Conservation (phyloP, 192 early-diverging fungal genomes). For the Coemansia sp. region DNA sequence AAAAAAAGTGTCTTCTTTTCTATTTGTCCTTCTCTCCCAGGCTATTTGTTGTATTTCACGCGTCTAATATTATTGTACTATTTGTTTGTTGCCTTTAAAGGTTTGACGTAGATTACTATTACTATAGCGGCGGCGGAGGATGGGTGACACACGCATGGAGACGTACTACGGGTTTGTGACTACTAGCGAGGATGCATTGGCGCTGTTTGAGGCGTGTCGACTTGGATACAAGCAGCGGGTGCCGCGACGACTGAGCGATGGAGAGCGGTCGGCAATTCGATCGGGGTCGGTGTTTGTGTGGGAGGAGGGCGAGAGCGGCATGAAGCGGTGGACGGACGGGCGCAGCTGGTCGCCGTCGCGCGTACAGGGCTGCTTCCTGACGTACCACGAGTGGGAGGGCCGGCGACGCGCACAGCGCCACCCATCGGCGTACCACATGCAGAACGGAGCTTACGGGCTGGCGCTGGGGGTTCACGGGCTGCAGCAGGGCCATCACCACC, state of each 20-base stretch:
- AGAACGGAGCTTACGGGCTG: conserved; percentile 23
- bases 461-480: conserved; percentile 32
- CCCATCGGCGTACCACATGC: conserved; percentile 18
- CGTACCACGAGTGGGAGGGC: conserved; percentile 80
- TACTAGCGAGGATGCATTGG: conserved; percentile 80
- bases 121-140: neutral
- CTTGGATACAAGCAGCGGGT: conserved; percentile 67
- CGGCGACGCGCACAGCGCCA: conserved; percentile 55
- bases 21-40: no score
- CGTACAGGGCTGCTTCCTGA: conserved; percentile 83
- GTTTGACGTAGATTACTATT: neutral
- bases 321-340: conserved; percentile 91
- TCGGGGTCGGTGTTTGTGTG: conserved; percentile 88
- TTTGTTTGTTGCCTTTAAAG: no score
- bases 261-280: conserved; percentile 72
- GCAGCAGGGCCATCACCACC: conserved; percentile 5
- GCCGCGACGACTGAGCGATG: conserved; percentile 75
- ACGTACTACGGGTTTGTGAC: conserved; percentile 82
- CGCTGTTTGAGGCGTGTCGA: conserved; percentile 87
- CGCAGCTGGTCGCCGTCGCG: conserved; percentile 84
- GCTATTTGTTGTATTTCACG: no score
- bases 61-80: no score
- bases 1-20: no score
- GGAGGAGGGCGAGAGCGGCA: conserved; percentile 87
- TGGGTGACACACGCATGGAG: conserved; percentile 62